phyloP scores from a whole-genome alignment of 139 green algal genomes.

The Chlamydomonas incerta region DNA sequence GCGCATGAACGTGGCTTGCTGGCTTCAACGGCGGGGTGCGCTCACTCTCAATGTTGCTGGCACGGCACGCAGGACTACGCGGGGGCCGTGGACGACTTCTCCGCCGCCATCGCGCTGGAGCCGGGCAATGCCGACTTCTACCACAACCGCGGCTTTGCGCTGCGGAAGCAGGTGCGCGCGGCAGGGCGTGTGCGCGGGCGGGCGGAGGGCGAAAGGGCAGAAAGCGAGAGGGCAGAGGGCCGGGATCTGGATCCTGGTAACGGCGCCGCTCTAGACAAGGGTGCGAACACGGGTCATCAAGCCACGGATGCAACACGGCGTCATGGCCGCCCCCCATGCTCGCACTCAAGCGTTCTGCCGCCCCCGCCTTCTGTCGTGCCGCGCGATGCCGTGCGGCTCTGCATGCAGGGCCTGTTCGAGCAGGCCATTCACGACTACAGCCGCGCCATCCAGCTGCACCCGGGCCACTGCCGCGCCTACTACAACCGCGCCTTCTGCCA shows the following conservation, averaged over 20 bases:
- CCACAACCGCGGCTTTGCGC: slow-evolving; percentile 91
- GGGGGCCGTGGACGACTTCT: slow-evolving; percentile 80
- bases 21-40: too few species aligned
- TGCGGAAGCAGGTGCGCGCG: slow-evolving; percentile 78
- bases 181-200: too few species aligned
- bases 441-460: slow-evolving; percentile 76
- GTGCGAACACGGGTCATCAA: too few species aligned
- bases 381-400: too few species aligned
- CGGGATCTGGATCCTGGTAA: too few species aligned
- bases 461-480: slow-evolving; percentile 79
- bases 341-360: background rate
- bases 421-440: slow-evolving; percentile 85
- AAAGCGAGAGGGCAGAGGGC: too few species aligned
- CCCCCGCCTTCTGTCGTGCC: background rate
- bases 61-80: slow-evolving; percentile 61
- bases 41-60: too few species aligned
- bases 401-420: slow-evolving; percentile 78
- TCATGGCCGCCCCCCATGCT: too few species aligned
- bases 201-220: too few species aligned
- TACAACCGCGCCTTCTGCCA: slow-evolving; percentile 86
- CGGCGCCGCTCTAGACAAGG: too few species aligned
- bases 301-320: too few species aligned
- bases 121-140: slow-evolving; percentile 85
- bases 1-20: too few species aligned
- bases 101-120: slow-evolving; percentile 77